Percentiles rank a stretch among this genome's conserved stretches.
Evolutionary conservation across 495 filamentous ascomycete genomes (phyloP).

Genomic region (Terfezia boudieri): DNA sequence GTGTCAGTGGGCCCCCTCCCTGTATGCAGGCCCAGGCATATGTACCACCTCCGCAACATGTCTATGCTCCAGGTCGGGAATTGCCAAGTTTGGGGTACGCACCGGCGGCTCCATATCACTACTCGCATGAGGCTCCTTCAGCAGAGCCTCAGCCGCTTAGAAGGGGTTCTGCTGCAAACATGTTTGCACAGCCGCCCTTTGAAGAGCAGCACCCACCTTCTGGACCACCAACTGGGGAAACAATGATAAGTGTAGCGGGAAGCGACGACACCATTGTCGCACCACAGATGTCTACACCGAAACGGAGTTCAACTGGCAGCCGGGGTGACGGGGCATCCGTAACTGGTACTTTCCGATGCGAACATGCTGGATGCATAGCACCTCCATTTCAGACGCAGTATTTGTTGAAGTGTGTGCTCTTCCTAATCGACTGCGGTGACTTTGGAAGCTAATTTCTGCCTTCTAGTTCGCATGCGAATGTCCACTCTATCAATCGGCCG

Average conservation of each 20-base stretch:
- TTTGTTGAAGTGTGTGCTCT: slow-evolving; percentile 40
- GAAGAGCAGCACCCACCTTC: slow-evolving; percentile 7
- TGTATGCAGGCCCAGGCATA: slow-evolving; percentile 2
- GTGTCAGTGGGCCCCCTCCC: slow-evolving; percentile 9
- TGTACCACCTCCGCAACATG: slow-evolving; percentile 6
- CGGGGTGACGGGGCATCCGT: slow-evolving; percentile 24
- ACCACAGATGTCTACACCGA: slow-evolving; percentile 4
- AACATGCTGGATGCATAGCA: slow-evolving; percentile 55
- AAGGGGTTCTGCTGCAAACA: slow-evolving; percentile 5
- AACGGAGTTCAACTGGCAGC: too few relatives aligned
- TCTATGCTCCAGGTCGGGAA: slow-evolving; percentile 10
- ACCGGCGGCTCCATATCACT: too few relatives aligned
- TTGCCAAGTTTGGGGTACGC: not conserved
- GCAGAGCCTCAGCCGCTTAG: too few relatives aligned
- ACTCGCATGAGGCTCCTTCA: too few relatives aligned
- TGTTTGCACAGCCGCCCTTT: slow-evolving; percentile 11
- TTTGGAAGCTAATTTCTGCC: slow-evolving; percentile 16
- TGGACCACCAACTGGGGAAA: slow-evolving; percentile 17
- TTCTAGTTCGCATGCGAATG: slow-evolving; percentile 85
- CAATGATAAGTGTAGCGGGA: slow-evolving; percentile 8
- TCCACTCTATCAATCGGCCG: slow-evolving; percentile 72
- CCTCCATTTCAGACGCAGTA: slow-evolving; percentile 84
- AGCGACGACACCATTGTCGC: slow-evolving; percentile 13
- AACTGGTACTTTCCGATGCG: slow-evolving; percentile 29
- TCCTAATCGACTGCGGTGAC: not conserved